Base-by-base conservation (phyloP, 192 early-diverging fungal species). In the Linnemannia zychae region DNA sequence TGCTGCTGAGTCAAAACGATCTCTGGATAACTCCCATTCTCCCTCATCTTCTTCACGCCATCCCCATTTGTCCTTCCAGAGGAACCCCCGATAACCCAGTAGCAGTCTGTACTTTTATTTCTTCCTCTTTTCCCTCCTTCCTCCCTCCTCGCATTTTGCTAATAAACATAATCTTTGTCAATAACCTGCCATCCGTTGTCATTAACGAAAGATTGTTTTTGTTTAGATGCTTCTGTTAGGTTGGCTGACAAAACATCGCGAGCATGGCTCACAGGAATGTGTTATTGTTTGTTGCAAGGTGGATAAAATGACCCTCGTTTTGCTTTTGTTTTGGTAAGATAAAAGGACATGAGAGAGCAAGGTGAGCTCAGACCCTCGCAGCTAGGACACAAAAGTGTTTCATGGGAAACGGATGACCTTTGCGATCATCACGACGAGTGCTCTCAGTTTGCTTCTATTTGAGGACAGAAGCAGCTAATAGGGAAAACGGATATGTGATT, bases 1-100 rank as follows among this genome's bases (percentile, higher is more conserved):
- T 85, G 83, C 40, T 85, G 83, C 36, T 80, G 66, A 80, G 3
- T 3, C 40, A 44, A 44, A n/a, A 44, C 9, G 40, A 44, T 9
- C 40, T 44, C 40, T 44, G 40, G 53, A 52, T 0, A 2, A 52
- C 9, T 67, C 34, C 13, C 65, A 3, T 67, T 37, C 36, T 7
- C 67, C 3, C 18, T 68, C 15, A 38, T 1, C 67, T 7, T 38
- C 20, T 37, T 28, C 67, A 20, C 34, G 37, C 66, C 15, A 67
- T 67, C 20, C 40, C 9, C 66, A 67, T 37, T 38, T 67, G 37
- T 12, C 22, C 31, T 37, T 31, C 28, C 65, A n/a, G 31, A 66
- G 31, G 65, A 66, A 31, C 65, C 15, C 6, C 65, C 65, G n/a
- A n/a, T n/a, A 34, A 15, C 31, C 65, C 7, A n/a, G n/a, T n/a